These are phyloP conservation scores for Populus nigra DNA, from an alignment of 345 rosid species.

Conservation along the genomic window DNA sequence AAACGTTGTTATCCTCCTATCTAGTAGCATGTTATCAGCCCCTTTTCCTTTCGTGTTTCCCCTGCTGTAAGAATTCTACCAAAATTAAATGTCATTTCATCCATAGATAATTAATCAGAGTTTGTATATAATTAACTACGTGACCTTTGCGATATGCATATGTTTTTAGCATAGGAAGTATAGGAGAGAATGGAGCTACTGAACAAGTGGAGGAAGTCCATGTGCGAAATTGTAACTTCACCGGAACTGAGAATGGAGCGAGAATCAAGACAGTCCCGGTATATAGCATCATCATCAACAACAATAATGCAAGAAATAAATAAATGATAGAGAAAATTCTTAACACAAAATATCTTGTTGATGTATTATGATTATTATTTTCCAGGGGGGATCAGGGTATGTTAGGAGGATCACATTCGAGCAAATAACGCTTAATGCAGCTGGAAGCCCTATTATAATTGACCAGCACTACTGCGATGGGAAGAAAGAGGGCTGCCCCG, in stretches of 20 bases:
- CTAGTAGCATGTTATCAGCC: too few relatives aligned
- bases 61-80: too few relatives aligned
- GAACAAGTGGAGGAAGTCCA: conserved; percentile 38
- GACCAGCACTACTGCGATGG: conserved; percentile 28
- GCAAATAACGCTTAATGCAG: conserved; percentile 23
- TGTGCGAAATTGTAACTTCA: conserved; percentile 40
- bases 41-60: too few relatives aligned
- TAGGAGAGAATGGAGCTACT: conserved; percentile 33
- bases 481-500: not conserved
- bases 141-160: not conserved
- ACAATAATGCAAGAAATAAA: not conserved
- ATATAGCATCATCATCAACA: not conserved
- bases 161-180: conserved; percentile 52
- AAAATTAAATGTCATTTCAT: too few relatives aligned
- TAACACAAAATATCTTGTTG: not conserved
- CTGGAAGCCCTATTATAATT: conserved; percentile 41
- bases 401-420: conserved; percentile 39
- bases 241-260: conserved; percentile 40
- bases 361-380: not conserved
- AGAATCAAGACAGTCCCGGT: conserved; percentile 65
- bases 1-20: too few relatives aligned
- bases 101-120: too few relatives aligned
- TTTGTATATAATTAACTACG: too few relatives aligned
- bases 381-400: conserved; percentile 39
- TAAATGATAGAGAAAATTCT: not conserved